Evolutionary conservation across 2,329 filamentous ascomycete species (phyloP), one percentile per base, ranked within the genome.

Genomic region (Scytalidium lignicola): DNA sequence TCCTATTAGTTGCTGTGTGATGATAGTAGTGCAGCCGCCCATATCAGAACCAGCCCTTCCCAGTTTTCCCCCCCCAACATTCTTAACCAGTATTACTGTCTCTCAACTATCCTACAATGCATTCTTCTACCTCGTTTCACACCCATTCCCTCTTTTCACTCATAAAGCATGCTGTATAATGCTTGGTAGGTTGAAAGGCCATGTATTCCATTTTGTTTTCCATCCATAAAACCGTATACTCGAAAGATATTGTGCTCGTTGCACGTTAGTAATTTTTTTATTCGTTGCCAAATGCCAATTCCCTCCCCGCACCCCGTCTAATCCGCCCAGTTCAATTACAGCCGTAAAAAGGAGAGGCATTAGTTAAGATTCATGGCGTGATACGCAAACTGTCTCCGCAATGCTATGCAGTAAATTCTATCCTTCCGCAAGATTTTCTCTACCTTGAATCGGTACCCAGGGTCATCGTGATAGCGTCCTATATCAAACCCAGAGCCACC

Each of bases 281-380:
- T 13, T n/a, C 32, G 10, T 37, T 13, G 32, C 32, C 32, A 37
- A 37, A 15, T 37, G 15, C 32, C 32, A 37, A 37, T 37, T 15
- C 32, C 32, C 32, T 26, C 15, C 8, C 5, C 5, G 7, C 15
- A 5, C 32, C n/a, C 32, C n/a, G 32, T 37, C 32, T 37, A 37
- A 9, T 37, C 32, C 32, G n/a, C n/a, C n/a, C 8, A 17, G 5
- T 9, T 49, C 8, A 17, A 15, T 9, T 49, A 20, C 19, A 13
- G 19, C 50, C 46, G 51, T 51, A 45, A 50, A 43, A 59, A 59
- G 54, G 57, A 60, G 51, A 60, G 58, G 55, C 54, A 52, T 57
- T 57, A 60, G 58, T 57, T 60, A 49, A 51, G 44, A 47, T 32
- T 7, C 20, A 39, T 49, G 45, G 29, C 47, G 28, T 47, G 29